Conservation (phyloP, 1,284 basidiomycete species). For the Cryptococcus amylolentus region DNA sequence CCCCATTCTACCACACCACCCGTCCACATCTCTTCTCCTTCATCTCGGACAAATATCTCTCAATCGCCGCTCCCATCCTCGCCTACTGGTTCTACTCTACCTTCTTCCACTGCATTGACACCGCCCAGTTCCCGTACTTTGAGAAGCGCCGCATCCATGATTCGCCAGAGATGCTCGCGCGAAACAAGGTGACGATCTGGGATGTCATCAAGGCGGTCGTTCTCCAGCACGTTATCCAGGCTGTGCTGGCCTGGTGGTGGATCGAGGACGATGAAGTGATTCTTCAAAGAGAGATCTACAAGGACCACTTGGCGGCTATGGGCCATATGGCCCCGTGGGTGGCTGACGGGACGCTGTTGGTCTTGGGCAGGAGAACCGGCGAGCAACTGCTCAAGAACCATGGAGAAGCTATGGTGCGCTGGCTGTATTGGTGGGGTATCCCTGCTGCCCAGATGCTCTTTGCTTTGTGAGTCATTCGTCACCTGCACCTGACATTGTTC, state of each 20-base stretch:
- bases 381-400: slow-evolving; percentile 48
- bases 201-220: slow-evolving; percentile 76
- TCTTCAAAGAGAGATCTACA: slow-evolving; percentile 39
- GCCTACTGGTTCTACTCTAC: slow-evolving; percentile 85
- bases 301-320: slow-evolving; percentile 57
- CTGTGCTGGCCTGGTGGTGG: slow-evolving; percentile 66
- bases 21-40: slow-evolving; percentile 56
- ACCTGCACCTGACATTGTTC: background rate
- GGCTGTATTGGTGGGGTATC: slow-evolving; percentile 91
- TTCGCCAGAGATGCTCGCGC: slow-evolving; percentile 68
- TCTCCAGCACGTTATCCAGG: slow-evolving; percentile 83
- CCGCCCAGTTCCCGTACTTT: slow-evolving; percentile 68
- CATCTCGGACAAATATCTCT: slow-evolving; percentile 69
- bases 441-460: slow-evolving; percentile 71
- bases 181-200: slow-evolving; percentile 69
- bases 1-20: slow-evolving; percentile 61
- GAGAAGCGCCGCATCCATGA: slow-evolving; percentile 86
- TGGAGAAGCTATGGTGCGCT: slow-evolving; percentile 61
- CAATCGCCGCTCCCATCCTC: slow-evolving; percentile 70
- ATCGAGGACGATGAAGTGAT: slow-evolving; percentile 57
- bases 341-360: slow-evolving; percentile 52
- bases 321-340: slow-evolving; percentile 53
- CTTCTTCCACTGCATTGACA: slow-evolving; percentile 78
- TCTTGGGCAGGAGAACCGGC: slow-evolving; percentile 49
- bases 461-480: slow-evolving; percentile 68